Base-by-base conservation (phyloP, 768 basidiomycete genomes). In the Tylopilus balloui region DNA sequence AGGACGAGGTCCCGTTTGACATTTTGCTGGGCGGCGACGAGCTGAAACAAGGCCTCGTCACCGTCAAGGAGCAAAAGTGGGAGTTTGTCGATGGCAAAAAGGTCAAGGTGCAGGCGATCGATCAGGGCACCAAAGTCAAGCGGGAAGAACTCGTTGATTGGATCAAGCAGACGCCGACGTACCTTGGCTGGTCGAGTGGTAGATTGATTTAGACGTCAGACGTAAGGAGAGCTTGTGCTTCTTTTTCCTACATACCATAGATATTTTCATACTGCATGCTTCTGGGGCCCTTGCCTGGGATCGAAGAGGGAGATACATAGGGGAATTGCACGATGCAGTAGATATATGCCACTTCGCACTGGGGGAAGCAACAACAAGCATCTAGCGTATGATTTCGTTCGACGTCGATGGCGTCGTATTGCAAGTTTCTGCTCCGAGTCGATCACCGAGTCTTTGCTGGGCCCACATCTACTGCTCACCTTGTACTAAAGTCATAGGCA, bases 11-110 rank as follows among this genome's bases (percentile, higher is more conserved):
- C 35, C 95, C 94, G 0, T 96, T 92, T 68, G 93, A 88, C 2
- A 78, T 97, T 48, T 89, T 98, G 55, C 72, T 98, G n/a, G 94
- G 92, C 9, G 79, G 78, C 1, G 85, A 88, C 48, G 95, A 99
- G 71, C 71, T 92, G 48, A 83, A 82, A 61, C 78, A 79, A 39
- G 96, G 95, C 4, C 70, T 87, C 32, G 92, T 96, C 25, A 80
- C 84, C 31, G 88, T 99, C 48, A 97, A 97, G 72, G 86, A 94
- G 66, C 95, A 98, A 67, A 78, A 70, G 43, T 91, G 88, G 88
- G 79, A 87, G 60, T 59, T 88, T 20, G 74, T 81, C 11, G 81
- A 84, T 31, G 88, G 86, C 34, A 78, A 80, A 71, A 90, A 87
- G 70, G 73, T 62, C 36, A 79, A 79, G 59, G 76, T 80, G 31